phyloP scores from a whole-genome alignment of 768 basidiomycete species.

The Steccherinum ochraceum region DNA sequence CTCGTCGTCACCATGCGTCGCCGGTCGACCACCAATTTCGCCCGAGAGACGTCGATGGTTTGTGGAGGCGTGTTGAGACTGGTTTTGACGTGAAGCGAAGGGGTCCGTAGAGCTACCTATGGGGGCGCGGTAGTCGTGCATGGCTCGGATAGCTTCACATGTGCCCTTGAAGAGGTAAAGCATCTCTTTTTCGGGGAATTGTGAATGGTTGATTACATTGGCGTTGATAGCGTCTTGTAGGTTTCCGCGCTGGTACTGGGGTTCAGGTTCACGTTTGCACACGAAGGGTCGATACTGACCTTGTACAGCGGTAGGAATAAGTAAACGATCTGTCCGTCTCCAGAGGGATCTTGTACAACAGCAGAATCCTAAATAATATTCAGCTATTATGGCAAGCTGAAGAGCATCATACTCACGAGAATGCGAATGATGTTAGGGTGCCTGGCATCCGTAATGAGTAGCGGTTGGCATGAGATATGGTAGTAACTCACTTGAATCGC shows the following conservation, averaged over 20 bases:
- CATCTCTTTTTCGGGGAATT: constrained; percentile 86
- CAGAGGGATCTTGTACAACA: constrained; percentile 88
- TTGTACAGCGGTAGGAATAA: constrained; percentile 93
- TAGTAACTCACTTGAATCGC: constrained; percentile 72
- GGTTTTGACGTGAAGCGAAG: constrained; percentile 15
- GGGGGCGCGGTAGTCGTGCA: constrained; percentile 80
- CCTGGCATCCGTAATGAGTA: constrained; percentile 31
- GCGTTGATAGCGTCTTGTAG: constrained; percentile 92
- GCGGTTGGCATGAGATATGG: background rate
- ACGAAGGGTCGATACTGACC: constrained; percentile 33
- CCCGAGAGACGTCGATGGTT: constrained; percentile 6
- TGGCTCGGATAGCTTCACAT: constrained; percentile 88
- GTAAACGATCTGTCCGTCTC: constrained; percentile 92
- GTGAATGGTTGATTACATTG: constrained; percentile 74
- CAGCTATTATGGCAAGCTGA: background rate
- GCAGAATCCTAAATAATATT: constrained; percentile 70
- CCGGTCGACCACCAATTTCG: background rate
- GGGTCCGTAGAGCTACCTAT: constrained; percentile 24
- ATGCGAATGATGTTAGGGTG: constrained; percentile 97
- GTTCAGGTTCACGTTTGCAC: background rate
- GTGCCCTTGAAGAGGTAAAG: constrained; percentile 89
- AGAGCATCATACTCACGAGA: constrained; percentile 42
- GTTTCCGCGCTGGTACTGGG: constrained; percentile 65
- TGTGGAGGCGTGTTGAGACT: constrained; percentile 13
- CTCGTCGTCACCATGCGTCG: constrained; percentile 27